Percentiles rank a stretch among this genome's conserved stretches.
Conservation (phyloP, 1,284 basidiomycete genomes). For the Cryptococcus maquisensis region DNA sequence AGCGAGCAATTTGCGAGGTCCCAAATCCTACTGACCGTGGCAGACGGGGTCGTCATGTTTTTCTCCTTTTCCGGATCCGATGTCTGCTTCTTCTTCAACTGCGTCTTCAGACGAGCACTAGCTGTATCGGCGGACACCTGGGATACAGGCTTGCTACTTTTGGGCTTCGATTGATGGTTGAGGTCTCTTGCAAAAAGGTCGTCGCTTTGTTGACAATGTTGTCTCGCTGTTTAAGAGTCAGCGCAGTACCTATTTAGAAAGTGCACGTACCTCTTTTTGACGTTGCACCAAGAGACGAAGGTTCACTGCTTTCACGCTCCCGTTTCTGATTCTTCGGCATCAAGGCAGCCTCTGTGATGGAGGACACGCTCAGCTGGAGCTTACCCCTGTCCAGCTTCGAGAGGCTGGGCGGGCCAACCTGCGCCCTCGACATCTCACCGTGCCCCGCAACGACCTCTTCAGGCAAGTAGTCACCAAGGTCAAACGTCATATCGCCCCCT, state of each 20-base stretch:
- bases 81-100: background rate
- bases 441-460: background rate
- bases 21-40: no score
- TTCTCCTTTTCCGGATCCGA: background rate
- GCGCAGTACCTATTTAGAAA: background rate
- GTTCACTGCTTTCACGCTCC: constrained; percentile 6
- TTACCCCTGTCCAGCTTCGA: no score
- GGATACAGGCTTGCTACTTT: no score
- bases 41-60: no score
- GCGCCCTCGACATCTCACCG: no score
- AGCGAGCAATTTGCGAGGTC: no score
- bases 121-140: background rate
- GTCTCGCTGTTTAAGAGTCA: background rate
- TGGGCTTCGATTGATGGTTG: no score
- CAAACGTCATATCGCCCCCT: background rate
- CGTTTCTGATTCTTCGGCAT: background rate
- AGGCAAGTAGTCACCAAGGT: constrained; percentile 15
- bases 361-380: no score
- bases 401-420: no score
- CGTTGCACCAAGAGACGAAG: background rate
- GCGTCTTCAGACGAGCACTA: background rate
- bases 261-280: constrained; percentile 7
- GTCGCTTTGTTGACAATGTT: background rate
- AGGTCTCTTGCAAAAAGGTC: constrained; percentile 2
- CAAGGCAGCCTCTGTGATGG: no score